Evolutionary conservation across 1,139 yeast genomes (phyloP).

Genomic region (Pichia sp.): DNA sequence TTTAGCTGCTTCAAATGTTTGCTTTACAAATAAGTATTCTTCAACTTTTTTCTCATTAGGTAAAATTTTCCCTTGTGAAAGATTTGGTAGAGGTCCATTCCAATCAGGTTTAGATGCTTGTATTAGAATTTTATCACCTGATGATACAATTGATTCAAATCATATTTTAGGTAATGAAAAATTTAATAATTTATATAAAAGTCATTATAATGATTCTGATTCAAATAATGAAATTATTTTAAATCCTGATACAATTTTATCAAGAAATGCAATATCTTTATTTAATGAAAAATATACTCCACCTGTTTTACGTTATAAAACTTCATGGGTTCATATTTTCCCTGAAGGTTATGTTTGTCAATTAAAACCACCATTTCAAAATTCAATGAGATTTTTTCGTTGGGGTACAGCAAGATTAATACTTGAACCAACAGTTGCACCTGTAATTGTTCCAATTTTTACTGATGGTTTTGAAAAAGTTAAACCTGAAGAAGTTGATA

Average conservation of each 20-base stretch:
- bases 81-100: conserved; percentile 91
- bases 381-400: conserved; percentile 88
- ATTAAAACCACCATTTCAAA: conserved; percentile 65
- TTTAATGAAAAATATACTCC: conserved; percentile 31
- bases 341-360: conserved; percentile 96
- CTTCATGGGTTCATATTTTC: conserved; percentile 90
- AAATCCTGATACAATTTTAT: conserved; percentile 9
- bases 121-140: conserved; percentile 75
- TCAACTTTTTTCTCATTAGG: conserved; percentile 78
- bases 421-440: conserved; percentile 76
- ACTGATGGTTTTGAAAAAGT: conserved; percentile 82
- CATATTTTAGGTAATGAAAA: conserved; percentile 18
- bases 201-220: not conserved
- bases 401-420: conserved; percentile 91
- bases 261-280: conserved; percentile 31
- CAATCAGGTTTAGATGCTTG: conserved; percentile 90
- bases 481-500: conserved; percentile 69
- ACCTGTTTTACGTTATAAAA: conserved; percentile 51
- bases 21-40: conserved; percentile 55
- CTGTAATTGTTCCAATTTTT: conserved; percentile 86
- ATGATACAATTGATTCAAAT: conserved; percentile 58
- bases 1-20: conserved; percentile 85
- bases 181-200: conserved; percentile 22
- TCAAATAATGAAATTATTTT: not conserved
- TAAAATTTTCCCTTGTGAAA: conserved; percentile 72